phyloP scores from a whole-genome alignment of 192 early-diverging fungal genomes.

The Backusella tuberculispora region DNA sequence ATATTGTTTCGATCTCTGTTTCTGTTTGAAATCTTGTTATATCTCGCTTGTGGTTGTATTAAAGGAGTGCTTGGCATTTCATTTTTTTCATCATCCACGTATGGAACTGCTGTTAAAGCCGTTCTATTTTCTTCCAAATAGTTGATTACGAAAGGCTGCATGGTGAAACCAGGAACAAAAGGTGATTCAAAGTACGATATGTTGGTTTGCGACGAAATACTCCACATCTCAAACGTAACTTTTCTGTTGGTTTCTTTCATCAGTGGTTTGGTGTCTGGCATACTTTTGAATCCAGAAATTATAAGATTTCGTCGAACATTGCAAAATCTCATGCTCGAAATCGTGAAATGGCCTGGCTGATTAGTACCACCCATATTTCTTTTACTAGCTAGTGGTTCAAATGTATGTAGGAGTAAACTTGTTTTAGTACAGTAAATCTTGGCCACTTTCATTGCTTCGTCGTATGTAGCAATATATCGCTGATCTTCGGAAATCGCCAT shows the following conservation, averaged over 20 bases:
- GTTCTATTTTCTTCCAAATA: not conserved
- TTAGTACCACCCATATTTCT: not conserved
- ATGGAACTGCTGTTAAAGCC: not conserved
- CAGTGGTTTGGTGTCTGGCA: not conserved
- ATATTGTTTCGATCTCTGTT: not conserved
- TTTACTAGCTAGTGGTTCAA: not conserved
- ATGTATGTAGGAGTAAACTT: not conserved
- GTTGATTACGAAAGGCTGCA: not conserved
- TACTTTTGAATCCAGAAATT: not conserved
- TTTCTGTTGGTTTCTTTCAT: not conserved
- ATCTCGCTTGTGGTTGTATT: not conserved
- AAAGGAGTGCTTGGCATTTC: not conserved
- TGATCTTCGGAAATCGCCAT: constrained; percentile 4
- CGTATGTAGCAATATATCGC: not conserved
- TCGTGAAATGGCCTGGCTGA: not conserved
- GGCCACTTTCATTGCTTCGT: not conserved
- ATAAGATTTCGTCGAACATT: not conserved
- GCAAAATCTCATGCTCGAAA: constrained; percentile 11
- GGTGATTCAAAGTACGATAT: constrained; percentile 2
- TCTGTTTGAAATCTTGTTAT: not conserved
- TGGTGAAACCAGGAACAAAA: not conserved
- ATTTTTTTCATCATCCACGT: not conserved
- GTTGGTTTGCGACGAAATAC: not conserved
- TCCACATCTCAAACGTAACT: constrained; percentile 12
- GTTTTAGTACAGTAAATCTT: constrained; percentile 4